Evolutionary conservation across 768 basidiomycete species (phyloP), one percentile per base, ranked within the genome.

Genomic region (Tubosaeta brunneosetosa): DNA sequence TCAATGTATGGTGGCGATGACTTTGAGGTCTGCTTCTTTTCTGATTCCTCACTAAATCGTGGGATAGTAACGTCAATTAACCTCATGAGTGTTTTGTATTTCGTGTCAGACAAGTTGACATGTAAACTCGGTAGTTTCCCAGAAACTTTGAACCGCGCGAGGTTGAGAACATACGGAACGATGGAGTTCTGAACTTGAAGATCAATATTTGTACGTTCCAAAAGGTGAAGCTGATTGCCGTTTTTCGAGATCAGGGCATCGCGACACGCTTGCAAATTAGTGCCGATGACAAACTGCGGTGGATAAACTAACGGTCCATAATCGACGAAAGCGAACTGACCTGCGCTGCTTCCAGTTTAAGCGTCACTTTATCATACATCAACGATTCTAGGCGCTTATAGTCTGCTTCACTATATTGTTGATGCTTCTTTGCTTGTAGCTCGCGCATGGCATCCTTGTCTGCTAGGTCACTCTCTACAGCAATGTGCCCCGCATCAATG

Each of bases 401-500:
- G 61, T 99, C 97, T 47, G 88, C 88, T 16, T 94, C 91, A 37
- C 75, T 83, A 66, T 97, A 97, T 63, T 86, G 76, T 65, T 88
- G 83, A 43, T 87, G 85, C 47, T 90, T 83, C 67, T 97, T 97
- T 55, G 83, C 76, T 47, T 90, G 83, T 37, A 98, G 80, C 26
- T 84, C 80, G 33, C 84, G 79, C 41, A 94, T 77, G 4, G 85
- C 84, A 32, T 82, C 77, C 73, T 97, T 91, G 62, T 90, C 83
- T 4, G 85, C 97, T 3, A 97, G 78, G 52, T 94, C 82, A 62
- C 93, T 95, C 65, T 88, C 86, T 33, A 99, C 85, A 2, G 94
- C 82, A 58, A 99, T 95, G 66, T 97, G 97, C 53, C 97, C 97
- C 5, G 95, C 97, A 66, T 98, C 97, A 48, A 98, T 76, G 14